phyloP scores from a whole-genome alignment of 139 green algal genomes.

The Chlamydomonas urium region DNA sequence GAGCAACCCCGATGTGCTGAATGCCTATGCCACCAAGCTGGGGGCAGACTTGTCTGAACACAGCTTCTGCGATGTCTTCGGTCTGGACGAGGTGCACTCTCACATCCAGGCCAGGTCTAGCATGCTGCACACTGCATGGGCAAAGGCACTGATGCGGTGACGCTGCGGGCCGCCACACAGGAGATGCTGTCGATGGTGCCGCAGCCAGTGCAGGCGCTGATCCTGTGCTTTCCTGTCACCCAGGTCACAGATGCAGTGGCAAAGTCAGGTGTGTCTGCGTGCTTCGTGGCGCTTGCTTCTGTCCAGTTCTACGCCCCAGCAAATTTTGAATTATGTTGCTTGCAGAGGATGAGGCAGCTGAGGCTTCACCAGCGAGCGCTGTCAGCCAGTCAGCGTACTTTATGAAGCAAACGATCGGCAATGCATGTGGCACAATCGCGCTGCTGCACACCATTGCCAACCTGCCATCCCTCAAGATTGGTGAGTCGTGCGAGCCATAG shows the following conservation, averaged over 20 bases:
- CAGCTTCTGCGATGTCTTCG: constrained; percentile 72
- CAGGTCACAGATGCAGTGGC: constrained; percentile 52
- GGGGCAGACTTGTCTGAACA: constrained; percentile 51
- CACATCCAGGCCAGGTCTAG: neutral
- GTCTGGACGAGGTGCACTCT: constrained; percentile 61
- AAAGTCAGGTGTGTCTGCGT: constrained; percentile 43
- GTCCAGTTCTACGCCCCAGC: no score
- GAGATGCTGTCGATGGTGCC: constrained; percentile 88
- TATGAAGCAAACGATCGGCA: constrained; percentile 91
- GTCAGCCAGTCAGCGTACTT: constrained; percentile 81
- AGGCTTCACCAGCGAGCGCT: no score
- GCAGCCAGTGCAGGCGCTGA: constrained; percentile 69
- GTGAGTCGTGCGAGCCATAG: neutral
- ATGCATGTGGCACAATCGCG: constrained; percentile 93
- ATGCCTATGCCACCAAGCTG: constrained; percentile 60
- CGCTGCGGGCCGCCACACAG: constrained; percentile 22
- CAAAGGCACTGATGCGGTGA: neutral
- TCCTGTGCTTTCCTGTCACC: constrained; percentile 87
- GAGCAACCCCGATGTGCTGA: constrained; percentile 82
- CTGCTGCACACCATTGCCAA: constrained; percentile 77
- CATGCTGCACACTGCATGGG: no score
- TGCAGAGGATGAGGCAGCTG: no score
- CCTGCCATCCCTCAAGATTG: constrained; percentile 18
- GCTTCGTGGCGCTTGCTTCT: neutral
- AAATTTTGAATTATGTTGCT: no score